phyloP scores from a whole-genome alignment of 2,329 filamentous ascomycete genomes.

The Pezicula radicicola region DNA sequence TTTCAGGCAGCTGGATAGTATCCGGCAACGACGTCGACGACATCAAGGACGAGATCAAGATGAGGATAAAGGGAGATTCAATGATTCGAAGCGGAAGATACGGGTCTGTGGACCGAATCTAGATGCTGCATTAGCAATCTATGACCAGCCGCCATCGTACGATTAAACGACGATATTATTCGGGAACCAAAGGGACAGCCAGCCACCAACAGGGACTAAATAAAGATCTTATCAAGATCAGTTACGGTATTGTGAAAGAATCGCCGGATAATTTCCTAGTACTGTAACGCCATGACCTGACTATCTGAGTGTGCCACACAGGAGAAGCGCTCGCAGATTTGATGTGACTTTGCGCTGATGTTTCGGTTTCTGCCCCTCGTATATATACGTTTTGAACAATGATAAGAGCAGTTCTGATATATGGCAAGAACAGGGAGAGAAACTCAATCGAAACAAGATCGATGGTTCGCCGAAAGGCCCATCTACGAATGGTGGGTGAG shows the following conservation, averaged over 20 bases:
- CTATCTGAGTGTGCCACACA: background rate
- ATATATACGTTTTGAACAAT: background rate
- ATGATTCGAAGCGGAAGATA: background rate
- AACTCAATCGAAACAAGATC: slow-evolving; percentile 2
- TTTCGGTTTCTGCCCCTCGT: background rate
- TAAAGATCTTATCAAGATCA: too few species aligned
- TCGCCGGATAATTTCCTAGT: background rate
- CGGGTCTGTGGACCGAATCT: background rate
- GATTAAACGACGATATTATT: background rate
- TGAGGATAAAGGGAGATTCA: too few species aligned
- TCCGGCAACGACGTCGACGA: too few species aligned
- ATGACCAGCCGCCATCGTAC: background rate
- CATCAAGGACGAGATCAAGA: too few species aligned
- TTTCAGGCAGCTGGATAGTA: too few species aligned
- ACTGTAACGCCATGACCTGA: background rate
- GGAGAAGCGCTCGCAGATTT: background rate
- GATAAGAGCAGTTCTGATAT: background rate
- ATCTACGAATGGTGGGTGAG: background rate
- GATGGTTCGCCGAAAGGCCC: background rate
- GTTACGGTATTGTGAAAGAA: too few species aligned
- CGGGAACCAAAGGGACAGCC: background rate
- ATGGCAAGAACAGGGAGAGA: background rate
- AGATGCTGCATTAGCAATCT: background rate
- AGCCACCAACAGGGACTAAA: background rate
- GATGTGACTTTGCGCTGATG: background rate